phyloP scores from a whole-genome alignment of 495 filamentous ascomycete genomes.

The Neurospora sp. region DNA sequence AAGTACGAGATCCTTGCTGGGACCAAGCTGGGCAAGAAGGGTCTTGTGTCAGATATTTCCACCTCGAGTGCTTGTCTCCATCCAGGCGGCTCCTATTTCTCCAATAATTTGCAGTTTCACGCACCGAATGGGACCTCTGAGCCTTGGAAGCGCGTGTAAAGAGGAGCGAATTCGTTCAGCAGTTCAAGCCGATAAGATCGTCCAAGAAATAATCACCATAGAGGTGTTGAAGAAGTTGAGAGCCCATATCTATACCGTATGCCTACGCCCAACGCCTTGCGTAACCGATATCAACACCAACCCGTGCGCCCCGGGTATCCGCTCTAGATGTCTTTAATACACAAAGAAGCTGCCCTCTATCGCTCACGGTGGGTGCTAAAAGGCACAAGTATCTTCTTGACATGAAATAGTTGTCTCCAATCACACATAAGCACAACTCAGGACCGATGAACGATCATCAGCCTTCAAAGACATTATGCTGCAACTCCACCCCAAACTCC shows the following conservation, averaged over 20 bases:
- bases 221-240: background rate
- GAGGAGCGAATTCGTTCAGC: background rate
- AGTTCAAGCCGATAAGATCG: background rate
- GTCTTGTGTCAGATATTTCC: background rate
- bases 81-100: background rate
- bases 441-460: slow-evolving; percentile 21
- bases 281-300: background rate
- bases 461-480: slow-evolving; percentile 82
- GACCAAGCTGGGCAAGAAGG: background rate
- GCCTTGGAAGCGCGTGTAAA: background rate
- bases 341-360: background rate
- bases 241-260: background rate
- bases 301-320: background rate
- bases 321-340: background rate
- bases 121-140: background rate
- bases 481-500: slow-evolving; percentile 83
- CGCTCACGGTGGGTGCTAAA: background rate
- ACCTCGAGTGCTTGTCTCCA: background rate
- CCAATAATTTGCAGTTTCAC: background rate
- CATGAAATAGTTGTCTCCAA: background rate
- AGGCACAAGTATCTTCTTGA: background rate
- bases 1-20: background rate
- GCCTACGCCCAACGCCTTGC: background rate
- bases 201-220: background rate
- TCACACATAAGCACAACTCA: background rate